phyloP scores from a whole-genome alignment of 352 stramenopile genomes.

The Phytophthora idaei region DNA sequence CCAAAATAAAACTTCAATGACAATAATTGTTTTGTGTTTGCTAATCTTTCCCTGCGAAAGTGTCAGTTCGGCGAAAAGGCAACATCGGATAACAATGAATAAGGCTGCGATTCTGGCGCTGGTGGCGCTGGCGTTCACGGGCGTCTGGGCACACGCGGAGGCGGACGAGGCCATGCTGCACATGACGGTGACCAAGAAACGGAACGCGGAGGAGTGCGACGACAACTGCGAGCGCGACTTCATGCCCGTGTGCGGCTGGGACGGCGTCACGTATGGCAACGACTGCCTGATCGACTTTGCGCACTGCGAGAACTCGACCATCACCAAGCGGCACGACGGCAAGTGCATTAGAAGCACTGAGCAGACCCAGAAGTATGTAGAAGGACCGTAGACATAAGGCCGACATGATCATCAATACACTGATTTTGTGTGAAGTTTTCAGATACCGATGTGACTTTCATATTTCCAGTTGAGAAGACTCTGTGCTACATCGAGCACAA shows the following conservation, averaged over 20 bases:
- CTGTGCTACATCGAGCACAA: too few relatives aligned
- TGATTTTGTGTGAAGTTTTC: neutral
- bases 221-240: conserved; percentile 45
- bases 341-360: conserved; percentile 36
- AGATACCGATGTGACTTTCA: neutral
- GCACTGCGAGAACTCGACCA: conserved; percentile 35
- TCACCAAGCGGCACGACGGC: conserved; percentile 36
- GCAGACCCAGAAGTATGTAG: neutral
- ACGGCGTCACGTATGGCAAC: conserved; percentile 65
- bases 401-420: neutral
- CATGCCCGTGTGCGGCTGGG: conserved; percentile 58
- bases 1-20: neutral
- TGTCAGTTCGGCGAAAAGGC: conserved; percentile 6
- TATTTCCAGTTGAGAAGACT: neutral
- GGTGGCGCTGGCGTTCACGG: conserved; percentile 13
- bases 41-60: neutral
- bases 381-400: neutral
- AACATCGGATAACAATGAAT: conserved; percentile 14
- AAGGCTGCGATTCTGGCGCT: conserved; percentile 11
- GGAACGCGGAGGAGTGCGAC: conserved; percentile 37
- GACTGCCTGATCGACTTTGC: conserved; percentile 57
- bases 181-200: neutral
- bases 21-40: neutral
- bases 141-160: conserved; percentile 6
- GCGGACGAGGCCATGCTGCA: conserved; percentile 18